These are phyloP conservation scores for Citrus mangshanensis DNA, from an alignment of 345 rosid species.

Conservation along the genomic window DNA sequence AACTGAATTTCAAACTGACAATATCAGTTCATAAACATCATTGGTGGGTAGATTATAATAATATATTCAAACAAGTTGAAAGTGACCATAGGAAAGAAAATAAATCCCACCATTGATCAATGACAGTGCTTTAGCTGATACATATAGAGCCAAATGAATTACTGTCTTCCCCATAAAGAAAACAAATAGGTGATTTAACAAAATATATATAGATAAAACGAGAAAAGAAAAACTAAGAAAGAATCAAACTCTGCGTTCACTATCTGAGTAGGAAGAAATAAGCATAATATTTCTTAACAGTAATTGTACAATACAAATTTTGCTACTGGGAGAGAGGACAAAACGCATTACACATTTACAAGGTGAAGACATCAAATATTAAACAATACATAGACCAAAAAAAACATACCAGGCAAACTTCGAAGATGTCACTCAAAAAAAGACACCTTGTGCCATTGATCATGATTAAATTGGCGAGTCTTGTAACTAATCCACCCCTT, in stretches of 20 bases:
- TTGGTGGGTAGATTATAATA: background rate
- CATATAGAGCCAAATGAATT: background rate
- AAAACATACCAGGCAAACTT: slow-evolving; percentile 13
- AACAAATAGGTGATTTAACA: background rate
- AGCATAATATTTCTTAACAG: slow-evolving; percentile 6
- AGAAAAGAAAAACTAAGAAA: background rate
- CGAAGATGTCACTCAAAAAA: slow-evolving; percentile 33
- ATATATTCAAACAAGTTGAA: background rate
- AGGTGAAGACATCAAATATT: slow-evolving; percentile 15
- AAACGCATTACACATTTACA: slow-evolving; percentile 16
- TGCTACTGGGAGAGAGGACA: background rate
- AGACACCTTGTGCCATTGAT: slow-evolving; percentile 28
- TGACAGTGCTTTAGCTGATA: background rate
- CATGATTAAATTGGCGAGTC: background rate
- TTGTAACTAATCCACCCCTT: background rate
- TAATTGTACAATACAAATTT: background rate
- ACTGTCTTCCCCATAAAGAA: background rate
- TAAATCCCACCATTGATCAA: no score
- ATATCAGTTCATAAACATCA: background rate
- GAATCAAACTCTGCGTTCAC: no score
- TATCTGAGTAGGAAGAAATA: background rate
- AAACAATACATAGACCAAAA: background rate
- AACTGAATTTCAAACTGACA: background rate
- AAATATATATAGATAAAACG: background rate
- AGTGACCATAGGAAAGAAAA: background rate